Percentiles rank a stretch among this genome's conserved stretches.
Conservation (phyloP, 495 filamentous ascomycete species). For the Cercophora samala region DNA sequence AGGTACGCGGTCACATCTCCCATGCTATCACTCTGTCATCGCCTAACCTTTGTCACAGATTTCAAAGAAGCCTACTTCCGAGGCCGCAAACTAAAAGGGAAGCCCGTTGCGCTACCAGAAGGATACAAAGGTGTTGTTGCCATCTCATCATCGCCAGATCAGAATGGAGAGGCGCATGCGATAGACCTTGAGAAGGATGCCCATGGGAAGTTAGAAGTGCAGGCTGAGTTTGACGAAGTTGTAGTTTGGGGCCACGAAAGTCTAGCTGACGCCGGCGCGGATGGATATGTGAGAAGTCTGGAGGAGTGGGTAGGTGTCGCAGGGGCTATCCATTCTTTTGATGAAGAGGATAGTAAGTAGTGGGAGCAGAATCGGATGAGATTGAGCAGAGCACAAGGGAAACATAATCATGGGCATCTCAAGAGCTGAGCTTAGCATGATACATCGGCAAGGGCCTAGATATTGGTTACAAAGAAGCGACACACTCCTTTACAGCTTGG, state of each 20-base stretch:
- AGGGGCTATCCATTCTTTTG: constrained; percentile 44
- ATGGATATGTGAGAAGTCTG: constrained; percentile 60
- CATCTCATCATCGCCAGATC: constrained; percentile 13
- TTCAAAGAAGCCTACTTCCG: constrained; percentile 63
- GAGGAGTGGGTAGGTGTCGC: constrained; percentile 85
- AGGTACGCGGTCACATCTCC: neutral
- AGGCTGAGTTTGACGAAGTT: constrained; percentile 72
- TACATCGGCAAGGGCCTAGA: neutral
- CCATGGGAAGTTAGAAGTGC: constrained; percentile 57
- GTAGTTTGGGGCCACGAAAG: constrained; percentile 80
- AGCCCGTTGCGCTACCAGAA: constrained; percentile 62
- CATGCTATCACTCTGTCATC: neutral
- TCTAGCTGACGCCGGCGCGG: constrained; percentile 43
- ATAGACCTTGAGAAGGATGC: constrained; percentile 50
- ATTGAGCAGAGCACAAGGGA: neutral
- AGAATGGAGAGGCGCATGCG: constrained; percentile 32
- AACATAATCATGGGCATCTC: neutral
- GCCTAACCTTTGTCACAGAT: neutral
- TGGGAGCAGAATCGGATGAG: neutral
- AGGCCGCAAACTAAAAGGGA: constrained; percentile 75
- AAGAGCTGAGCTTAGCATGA: neutral
- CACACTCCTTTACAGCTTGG: constrained; percentile 22
- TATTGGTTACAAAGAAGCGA: neutral
- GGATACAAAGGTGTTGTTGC: constrained; percentile 66
- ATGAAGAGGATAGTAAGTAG: neutral